phyloP scores from a whole-genome alignment of 805 yeast genomes.

The Spathaspora sp. region DNA sequence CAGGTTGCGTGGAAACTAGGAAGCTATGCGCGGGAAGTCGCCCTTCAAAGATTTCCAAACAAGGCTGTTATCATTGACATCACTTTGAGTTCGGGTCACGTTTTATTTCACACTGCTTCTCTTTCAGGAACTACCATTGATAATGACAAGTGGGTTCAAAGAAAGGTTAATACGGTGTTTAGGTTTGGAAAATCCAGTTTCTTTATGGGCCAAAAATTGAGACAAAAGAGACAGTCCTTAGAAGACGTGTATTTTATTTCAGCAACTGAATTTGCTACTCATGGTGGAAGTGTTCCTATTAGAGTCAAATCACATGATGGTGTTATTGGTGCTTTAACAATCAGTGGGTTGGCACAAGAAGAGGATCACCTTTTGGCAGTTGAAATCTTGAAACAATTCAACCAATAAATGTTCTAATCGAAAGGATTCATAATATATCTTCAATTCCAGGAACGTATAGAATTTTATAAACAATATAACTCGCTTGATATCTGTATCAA shows the following conservation, averaged over 20 bases:
- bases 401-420: neutral
- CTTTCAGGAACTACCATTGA: slow-evolving; percentile 39
- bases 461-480: neutral
- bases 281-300: slow-evolving; percentile 58
- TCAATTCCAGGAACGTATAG: neutral
- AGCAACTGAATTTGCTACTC: slow-evolving; percentile 44
- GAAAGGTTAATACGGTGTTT: slow-evolving; percentile 46
- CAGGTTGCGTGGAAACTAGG: slow-evolving; percentile 48
- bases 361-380: slow-evolving; percentile 52
- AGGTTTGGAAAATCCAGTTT: slow-evolving; percentile 48
- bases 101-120: slow-evolving; percentile 42
- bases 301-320: slow-evolving; percentile 30
- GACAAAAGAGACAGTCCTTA: slow-evolving; percentile 28
- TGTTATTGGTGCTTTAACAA: slow-evolving; percentile 47
- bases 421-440: neutral
- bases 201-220: slow-evolving; percentile 43
- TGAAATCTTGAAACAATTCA: slow-evolving; percentile 18
- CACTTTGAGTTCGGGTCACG: slow-evolving; percentile 42
- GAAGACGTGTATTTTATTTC: slow-evolving; percentile 38
- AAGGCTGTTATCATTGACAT: slow-evolving; percentile 47
- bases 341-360: slow-evolving; percentile 54
- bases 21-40: slow-evolving; percentile 31
- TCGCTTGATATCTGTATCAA: neutral
- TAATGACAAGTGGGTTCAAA: slow-evolving; percentile 51
- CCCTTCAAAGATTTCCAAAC: slow-evolving; percentile 19